These are phyloP conservation scores for Wickerhamomyces bisporus DNA, from an alignment of 805 yeast species.

Conservation along the genomic window DNA sequence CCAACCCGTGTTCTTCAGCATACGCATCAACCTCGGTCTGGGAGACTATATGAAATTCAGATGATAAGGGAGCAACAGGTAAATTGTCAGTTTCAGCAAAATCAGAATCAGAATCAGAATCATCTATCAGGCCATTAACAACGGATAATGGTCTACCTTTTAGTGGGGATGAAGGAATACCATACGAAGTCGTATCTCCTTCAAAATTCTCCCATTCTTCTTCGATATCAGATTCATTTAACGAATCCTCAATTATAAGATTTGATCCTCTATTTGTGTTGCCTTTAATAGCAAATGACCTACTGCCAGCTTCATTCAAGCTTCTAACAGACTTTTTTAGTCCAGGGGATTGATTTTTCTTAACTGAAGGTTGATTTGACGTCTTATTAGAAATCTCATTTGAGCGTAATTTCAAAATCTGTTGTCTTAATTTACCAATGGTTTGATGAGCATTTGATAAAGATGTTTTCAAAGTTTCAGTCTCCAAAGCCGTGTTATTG, in stretches of 20 bases:
- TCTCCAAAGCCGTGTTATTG: slow-evolving; percentile 45
- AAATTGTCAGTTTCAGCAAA: slow-evolving; percentile 17
- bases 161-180: slow-evolving; percentile 9
- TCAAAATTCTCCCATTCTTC: slow-evolving; percentile 26
- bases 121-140: slow-evolving; percentile 12
- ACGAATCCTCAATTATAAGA: slow-evolving; percentile 18
- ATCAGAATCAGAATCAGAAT: slow-evolving; percentile 20
- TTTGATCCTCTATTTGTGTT: slow-evolving; percentile 22
- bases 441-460: slow-evolving; percentile 60
- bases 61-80: slow-evolving; percentile 18
- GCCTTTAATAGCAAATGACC: slow-evolving; percentile 17
- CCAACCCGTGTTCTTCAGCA: slow-evolving; percentile 26
- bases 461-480: slow-evolving; percentile 61
- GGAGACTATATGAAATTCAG: slow-evolving; percentile 17
- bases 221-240: slow-evolving; percentile 8
- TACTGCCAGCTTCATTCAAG: slow-evolving; percentile 7
- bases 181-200: slow-evolving; percentile 16
- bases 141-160: slow-evolving; percentile 5
- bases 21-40: slow-evolving; percentile 25
- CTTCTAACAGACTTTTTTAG: slow-evolving; percentile 10
- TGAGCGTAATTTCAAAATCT: slow-evolving; percentile 23
- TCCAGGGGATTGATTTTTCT: slow-evolving; percentile 6
- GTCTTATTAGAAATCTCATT: slow-evolving; percentile 17
- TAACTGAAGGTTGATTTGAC: slow-evolving; percentile 12
- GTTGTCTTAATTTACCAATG: slow-evolving; percentile 51